Conservation (phyloP, 306 rosid genomes). For the Pyrus communis region DNA sequence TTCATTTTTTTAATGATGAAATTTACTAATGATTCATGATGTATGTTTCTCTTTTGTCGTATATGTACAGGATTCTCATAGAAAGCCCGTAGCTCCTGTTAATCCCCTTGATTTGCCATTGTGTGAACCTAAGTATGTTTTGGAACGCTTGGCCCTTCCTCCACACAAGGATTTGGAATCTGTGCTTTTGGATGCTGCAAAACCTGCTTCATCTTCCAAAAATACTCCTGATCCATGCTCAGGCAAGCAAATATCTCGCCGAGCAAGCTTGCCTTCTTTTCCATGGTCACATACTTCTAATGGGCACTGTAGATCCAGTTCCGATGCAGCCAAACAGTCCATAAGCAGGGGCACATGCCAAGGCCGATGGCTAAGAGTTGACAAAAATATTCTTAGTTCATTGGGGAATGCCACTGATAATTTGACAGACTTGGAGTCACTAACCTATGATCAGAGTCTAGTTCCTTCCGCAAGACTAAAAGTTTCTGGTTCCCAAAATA, state of each 20-base stretch:
- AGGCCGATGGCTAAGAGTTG: slow-evolving; percentile 77
- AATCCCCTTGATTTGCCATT: slow-evolving; percentile 56
- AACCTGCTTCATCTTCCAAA: slow-evolving; percentile 44
- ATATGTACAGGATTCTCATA: slow-evolving; percentile 49
- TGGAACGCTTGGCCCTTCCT: slow-evolving; percentile 61
- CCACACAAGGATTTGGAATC: slow-evolving; percentile 75
- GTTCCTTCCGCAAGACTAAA: slow-evolving; percentile 53
- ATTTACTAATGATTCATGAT: background rate
- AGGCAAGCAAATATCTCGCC: slow-evolving; percentile 63
- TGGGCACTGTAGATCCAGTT: slow-evolving; percentile 67
- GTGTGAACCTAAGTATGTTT: slow-evolving; percentile 52
- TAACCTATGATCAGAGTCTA: slow-evolving; percentile 62
- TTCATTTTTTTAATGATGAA: background rate
- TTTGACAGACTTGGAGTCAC: slow-evolving; percentile 62
- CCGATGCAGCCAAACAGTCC: slow-evolving; percentile 61
- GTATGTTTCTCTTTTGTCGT: slow-evolving; percentile 15
- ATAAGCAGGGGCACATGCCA: slow-evolving; percentile 65
- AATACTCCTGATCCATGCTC: slow-evolving; percentile 56
- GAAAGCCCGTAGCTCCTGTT: slow-evolving; percentile 42
- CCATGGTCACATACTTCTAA: slow-evolving; percentile 82
- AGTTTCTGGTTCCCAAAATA: slow-evolving; percentile 28
- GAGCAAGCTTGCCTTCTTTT: slow-evolving; percentile 73
- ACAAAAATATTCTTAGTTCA: slow-evolving; percentile 34
- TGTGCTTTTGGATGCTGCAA: slow-evolving; percentile 77
- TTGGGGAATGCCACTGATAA: slow-evolving; percentile 25